A percentile compares a stretch with the other conserved stretches of the same genome.
These are phyloP conservation scores for Artemisia argyi DNA, from an alignment of 129 eudicot genomes.

Conservation along the genomic window DNA sequence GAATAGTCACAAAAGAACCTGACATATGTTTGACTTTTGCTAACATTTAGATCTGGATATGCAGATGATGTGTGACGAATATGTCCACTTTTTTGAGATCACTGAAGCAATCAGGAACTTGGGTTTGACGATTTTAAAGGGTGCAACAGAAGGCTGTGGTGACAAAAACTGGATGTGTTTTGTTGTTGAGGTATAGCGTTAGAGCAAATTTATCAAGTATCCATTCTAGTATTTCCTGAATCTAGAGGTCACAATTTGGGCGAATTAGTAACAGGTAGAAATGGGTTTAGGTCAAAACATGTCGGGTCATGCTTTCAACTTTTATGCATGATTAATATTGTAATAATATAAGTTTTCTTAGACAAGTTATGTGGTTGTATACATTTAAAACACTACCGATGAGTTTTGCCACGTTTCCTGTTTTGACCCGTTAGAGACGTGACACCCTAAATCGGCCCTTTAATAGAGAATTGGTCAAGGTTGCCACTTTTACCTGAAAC, in stretches of 20 bases:
- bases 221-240: not conserved
- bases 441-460: not conserved
- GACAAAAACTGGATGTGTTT: slow-evolving; percentile 82
- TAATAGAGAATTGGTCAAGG: not conserved
- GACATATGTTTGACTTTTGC: not conserved
- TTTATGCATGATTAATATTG: too few species aligned
- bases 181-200: slow-evolving; percentile 69
- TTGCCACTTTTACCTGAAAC: not conserved
- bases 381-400: not conserved
- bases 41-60: slow-evolving; percentile 13
- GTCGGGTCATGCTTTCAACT: too few species aligned
- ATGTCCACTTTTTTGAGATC: slow-evolving; percentile 62
- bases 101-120: slow-evolving; percentile 71
- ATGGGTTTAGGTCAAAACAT: not conserved
- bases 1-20: slow-evolving; percentile 9
- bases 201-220: not conserved
- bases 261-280: not conserved
- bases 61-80: slow-evolving; percentile 76
- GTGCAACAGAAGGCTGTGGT: slow-evolving; percentile 64
- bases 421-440: not conserved
- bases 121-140: slow-evolving; percentile 82
- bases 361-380: not conserved
- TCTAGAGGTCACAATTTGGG: too few species aligned
- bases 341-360: too few species aligned
- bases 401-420: not conserved